phyloP scores from a whole-genome alignment of 2,329 filamentous ascomycete genomes.

The Volutella citrinella region DNA sequence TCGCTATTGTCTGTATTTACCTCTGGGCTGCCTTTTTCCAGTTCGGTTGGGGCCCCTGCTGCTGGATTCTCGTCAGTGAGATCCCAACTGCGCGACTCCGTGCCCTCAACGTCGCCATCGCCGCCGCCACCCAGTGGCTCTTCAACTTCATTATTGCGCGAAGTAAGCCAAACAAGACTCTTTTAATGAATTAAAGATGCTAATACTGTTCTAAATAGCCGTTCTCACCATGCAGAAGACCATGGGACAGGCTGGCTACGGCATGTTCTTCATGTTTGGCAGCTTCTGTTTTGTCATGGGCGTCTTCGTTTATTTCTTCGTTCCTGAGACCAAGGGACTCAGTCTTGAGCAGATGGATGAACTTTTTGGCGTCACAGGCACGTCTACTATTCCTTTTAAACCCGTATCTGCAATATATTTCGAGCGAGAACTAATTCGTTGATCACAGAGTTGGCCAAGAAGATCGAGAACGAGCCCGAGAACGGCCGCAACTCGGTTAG shows the following conservation, averaged over 20 bases:
- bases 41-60: constrained; percentile 68
- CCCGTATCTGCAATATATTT: too few relatives aligned
- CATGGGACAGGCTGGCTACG: constrained; percentile 43
- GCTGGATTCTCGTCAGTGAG: constrained; percentile 69
- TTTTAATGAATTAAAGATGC: too few relatives aligned
- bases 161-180: constrained; percentile 38
- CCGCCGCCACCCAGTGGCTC: constrained; percentile 67
- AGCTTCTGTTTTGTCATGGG: constrained; percentile 64
- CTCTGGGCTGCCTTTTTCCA: constrained; percentile 69
- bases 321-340: constrained; percentile 69
- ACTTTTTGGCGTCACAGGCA: constrained; percentile 53
- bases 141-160: constrained; percentile 73
- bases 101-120: constrained; percentile 65
- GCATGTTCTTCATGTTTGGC: constrained; percentile 68
- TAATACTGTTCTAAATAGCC: too few relatives aligned
- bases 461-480: constrained; percentile 30
- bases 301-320: constrained; percentile 63
- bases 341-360: constrained; percentile 65
- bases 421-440: too few relatives aligned
- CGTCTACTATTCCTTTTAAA: too few relatives aligned
- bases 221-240: constrained; percentile 65
- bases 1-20: constrained; percentile 69
- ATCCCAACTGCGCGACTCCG: constrained; percentile 66
- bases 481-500: constrained; percentile 20
- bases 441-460: constrained; percentile 43